Conservation (phyloP, 345 rosid species). For the Eutrema heterophyllum region DNA sequence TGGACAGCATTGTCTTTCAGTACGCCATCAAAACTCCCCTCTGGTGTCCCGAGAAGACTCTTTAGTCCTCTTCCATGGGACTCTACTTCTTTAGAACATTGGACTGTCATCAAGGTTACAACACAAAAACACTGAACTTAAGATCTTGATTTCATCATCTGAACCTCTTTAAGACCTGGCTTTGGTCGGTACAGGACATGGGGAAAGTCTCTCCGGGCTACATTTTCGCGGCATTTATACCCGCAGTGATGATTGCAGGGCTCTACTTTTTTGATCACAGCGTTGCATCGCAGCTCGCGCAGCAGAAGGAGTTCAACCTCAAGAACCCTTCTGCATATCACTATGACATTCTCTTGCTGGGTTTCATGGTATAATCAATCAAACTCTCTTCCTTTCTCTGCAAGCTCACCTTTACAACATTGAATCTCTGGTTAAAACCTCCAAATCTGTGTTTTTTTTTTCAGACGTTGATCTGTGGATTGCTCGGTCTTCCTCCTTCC, state of each 20-base stretch:
- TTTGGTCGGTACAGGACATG: slow-evolving; percentile 55
- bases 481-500: slow-evolving; percentile 77
- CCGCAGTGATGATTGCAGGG: slow-evolving; percentile 74
- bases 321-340: slow-evolving; percentile 82
- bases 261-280: slow-evolving; percentile 88
- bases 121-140: background rate
- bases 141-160: background rate
- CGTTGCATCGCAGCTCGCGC: slow-evolving; percentile 79
- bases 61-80: slow-evolving; percentile 73
- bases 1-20: slow-evolving; percentile 71
- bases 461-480: slow-evolving; percentile 81
- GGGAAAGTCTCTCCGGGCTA: slow-evolving; percentile 51
- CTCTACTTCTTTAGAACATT: slow-evolving; percentile 49
- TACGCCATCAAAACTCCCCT: slow-evolving; percentile 45
- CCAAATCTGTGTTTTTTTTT: background rate
- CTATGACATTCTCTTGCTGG: slow-evolving; percentile 66
- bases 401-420: background rate
- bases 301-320: slow-evolving; percentile 81
- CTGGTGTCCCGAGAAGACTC: slow-evolving; percentile 78
- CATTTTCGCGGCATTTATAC: slow-evolving; percentile 69
- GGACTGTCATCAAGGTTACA: slow-evolving; percentile 72
- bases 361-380: slow-evolving; percentile 46
- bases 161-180: background rate
- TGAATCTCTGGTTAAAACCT: background rate
- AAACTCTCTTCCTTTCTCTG: background rate